Base-by-base conservation (phyloP, 768 basidiomycete species). In the Amanita rubescens region DNA sequence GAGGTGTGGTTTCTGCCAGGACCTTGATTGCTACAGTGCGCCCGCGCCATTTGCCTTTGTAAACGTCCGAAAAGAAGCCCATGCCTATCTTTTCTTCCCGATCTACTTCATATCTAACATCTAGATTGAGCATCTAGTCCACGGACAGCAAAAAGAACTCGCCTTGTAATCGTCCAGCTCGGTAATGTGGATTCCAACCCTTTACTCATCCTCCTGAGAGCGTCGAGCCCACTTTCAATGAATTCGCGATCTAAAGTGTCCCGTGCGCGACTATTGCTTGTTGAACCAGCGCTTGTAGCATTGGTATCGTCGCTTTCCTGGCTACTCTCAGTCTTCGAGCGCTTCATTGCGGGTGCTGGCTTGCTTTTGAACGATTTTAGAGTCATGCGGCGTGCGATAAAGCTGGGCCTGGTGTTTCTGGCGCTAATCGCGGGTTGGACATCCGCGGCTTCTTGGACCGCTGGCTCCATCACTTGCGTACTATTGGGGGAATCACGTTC, bases 31-130 rank as follows among this genome's bases (percentile, higher is more conserved):
- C 84, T 6, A 90, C 88, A 0, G 73, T 71, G 19, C 74, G 73
- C 3, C 74, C 77, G 33, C 79, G 74, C 89, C 90, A 94, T 10
- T 68, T 75, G 0, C 89, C 90, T n/a, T 75, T 73, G 66, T 85
- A 90, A 6, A 92, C 87, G 51, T 85, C 79, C 11, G 85, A 85
- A 69, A 90, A 88, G 67, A 79, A 84, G 0, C 90, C 89, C 17
- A 80, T 60, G 3, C 88, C 85, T 54, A 93, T 82, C 63, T 81
- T 78, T 53, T 73, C 69, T 34, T 84, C 84, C 2, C 81, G 77
- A 53, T 85, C 83, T 32, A 92, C 78, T 67, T 94, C 91, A 60
- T 86, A 88, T 49, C 80, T 81, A 45, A 7, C n/a, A 50, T 5
- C 17, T 27, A n/a, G 58, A 51, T 32, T 42, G 27, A 45, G 58